Evolutionary conservation across 2,329 filamentous ascomycete genomes (phyloP).

Genomic region (Fusarium vanettenii): DNA sequence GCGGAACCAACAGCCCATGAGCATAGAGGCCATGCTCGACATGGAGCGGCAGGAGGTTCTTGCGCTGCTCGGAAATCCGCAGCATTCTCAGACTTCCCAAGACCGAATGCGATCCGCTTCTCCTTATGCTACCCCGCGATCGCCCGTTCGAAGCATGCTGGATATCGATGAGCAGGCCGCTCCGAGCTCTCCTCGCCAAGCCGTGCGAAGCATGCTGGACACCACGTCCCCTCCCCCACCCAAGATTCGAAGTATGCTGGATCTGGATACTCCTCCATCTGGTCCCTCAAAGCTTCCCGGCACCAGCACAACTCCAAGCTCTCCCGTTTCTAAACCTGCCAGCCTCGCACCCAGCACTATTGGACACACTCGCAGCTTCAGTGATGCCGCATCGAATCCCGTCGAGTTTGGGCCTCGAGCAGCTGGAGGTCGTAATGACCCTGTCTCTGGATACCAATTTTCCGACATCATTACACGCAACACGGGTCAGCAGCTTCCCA

Average conservation of each 20-base stretch:
- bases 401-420: conserved; percentile 56
- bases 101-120: conserved; percentile 61
- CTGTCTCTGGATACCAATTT: conserved; percentile 70
- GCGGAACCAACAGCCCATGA: conserved; percentile 66
- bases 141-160: conserved; percentile 70
- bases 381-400: conserved; percentile 63
- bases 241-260: conserved; percentile 64
- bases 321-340: conserved; percentile 42
- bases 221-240: conserved; percentile 53
- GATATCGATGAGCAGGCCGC: conserved; percentile 37
- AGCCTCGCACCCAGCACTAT: conserved; percentile 33
- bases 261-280: conserved; percentile 54
- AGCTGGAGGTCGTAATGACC: conserved; percentile 49
- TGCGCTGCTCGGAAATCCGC: conserved; percentile 71
- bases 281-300: conserved; percentile 40
- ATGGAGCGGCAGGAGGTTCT: conserved; percentile 82
- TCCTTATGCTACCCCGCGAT: conserved; percentile 68
- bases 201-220: conserved; percentile 66
- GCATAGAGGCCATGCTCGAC: conserved; percentile 80
- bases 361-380: conserved; percentile 61
- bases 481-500: conserved; percentile 61
- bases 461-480: conserved; percentile 67
- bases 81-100: conserved; percentile 42
- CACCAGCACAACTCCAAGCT: conserved; percentile 49
- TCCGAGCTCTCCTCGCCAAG: conserved; percentile 55